A percentile compares a stretch with the other conserved stretches of the same genome.
These are phyloP conservation scores for Neonothopanus nambi DNA, from an alignment of 1,284 basidiomycete genomes.

Conservation along the genomic window DNA sequence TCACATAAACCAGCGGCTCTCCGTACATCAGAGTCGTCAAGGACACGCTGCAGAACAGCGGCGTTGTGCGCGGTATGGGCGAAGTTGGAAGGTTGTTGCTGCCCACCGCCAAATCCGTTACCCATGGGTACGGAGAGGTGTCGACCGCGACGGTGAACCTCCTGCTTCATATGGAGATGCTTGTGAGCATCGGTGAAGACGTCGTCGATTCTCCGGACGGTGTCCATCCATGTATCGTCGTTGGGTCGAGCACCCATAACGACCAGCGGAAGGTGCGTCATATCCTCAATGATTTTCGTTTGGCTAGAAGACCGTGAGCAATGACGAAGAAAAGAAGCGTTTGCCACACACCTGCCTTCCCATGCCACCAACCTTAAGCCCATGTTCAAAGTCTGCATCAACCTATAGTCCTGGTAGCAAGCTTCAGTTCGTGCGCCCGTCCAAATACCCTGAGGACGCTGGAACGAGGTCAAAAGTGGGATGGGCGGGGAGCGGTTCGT, in stretches of 20 bases:
- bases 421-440: background rate
- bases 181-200: background rate
- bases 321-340: background rate
- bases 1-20: background rate
- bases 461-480: background rate
- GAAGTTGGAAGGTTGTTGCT: slow-evolving; percentile 1
- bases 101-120: background rate
- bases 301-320: background rate
- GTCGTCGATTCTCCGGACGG: background rate
- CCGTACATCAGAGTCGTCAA: background rate
- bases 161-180: background rate
- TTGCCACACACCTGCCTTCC: background rate
- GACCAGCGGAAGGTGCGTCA: background rate
- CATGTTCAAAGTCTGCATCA: background rate
- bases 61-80: background rate
- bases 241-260: background rate
- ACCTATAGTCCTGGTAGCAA: background rate
- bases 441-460: background rate
- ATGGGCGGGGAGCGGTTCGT: background rate
- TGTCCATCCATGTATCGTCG: background rate
- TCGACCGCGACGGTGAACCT: background rate
- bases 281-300: background rate
- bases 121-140: background rate
- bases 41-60: background rate
- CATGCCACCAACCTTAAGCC: background rate